Conservation (phyloP, 2,329 filamentous ascomycete species). For the Colletotrichum phormii region DNA sequence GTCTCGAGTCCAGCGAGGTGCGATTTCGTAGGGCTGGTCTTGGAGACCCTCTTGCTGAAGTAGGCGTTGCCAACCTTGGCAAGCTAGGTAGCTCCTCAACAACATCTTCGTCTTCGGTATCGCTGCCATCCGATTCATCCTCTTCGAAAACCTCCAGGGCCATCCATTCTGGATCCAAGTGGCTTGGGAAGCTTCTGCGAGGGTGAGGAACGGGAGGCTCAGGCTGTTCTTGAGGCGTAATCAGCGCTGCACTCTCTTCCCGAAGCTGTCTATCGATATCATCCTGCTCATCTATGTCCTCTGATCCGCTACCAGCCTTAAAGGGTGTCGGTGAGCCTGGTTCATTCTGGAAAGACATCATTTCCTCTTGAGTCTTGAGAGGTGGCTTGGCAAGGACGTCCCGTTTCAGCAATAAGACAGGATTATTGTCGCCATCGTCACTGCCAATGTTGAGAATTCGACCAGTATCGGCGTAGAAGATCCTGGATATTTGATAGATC, state of each 20-base stretch:
- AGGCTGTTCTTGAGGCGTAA: slow-evolving; percentile 32
- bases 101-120: slow-evolving; percentile 53
- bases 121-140: slow-evolving; percentile 52
- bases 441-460: slow-evolving; percentile 84
- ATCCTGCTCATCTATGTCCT: slow-evolving; percentile 51
- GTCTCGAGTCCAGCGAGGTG: slow-evolving; percentile 49
- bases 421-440: slow-evolving; percentile 72
- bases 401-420: slow-evolving; percentile 79
- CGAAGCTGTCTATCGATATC: slow-evolving; percentile 60
- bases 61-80: neutral
- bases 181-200: slow-evolving; percentile 72
- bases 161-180: slow-evolving; percentile 90
- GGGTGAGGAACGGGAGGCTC: neutral
- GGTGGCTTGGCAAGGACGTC: slow-evolving; percentile 74
- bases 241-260: slow-evolving; percentile 46
- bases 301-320: neutral
- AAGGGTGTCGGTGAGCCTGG: neutral
- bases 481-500: slow-evolving; percentile 77
- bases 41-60: slow-evolving; percentile 10
- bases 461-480: slow-evolving; percentile 93
- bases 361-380: slow-evolving; percentile 52
- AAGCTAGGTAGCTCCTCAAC: slow-evolving; percentile 41
- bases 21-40: slow-evolving; percentile 34
- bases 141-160: slow-evolving; percentile 87
- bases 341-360: slow-evolving; percentile 37